phyloP scores from a whole-genome alignment of 2,329 filamentous ascomycete species.

The Aphanocladium album region DNA sequence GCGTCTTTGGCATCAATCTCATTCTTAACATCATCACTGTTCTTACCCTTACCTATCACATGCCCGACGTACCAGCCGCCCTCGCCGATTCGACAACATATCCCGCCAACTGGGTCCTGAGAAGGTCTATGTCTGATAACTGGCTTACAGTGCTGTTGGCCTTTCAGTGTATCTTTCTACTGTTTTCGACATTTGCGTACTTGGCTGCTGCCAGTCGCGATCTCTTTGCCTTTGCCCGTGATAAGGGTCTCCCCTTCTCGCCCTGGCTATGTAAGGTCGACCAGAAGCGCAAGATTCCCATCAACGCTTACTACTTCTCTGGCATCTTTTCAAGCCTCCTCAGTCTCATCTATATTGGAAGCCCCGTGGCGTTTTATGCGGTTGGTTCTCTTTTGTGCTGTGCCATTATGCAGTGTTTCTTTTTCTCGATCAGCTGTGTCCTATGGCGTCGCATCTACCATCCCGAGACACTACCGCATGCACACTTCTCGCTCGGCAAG shows the following conservation, averaged over 20 bases:
- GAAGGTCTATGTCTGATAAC: too few relatives aligned
- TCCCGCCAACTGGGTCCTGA: too few relatives aligned
- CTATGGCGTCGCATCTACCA: slow-evolving; percentile 32
- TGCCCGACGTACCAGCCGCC: too few relatives aligned
- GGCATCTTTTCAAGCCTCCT: slow-evolving; percentile 39
- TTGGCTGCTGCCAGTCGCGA: slow-evolving; percentile 22
- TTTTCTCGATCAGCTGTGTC: slow-evolving; percentile 42
- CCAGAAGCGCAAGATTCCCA: slow-evolving; percentile 50
- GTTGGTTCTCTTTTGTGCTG: slow-evolving; percentile 47
- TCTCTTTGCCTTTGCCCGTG: slow-evolving; percentile 26
- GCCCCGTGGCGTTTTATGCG: slow-evolving; percentile 45
- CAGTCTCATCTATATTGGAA: slow-evolving; percentile 47
- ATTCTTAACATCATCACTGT: neutral
- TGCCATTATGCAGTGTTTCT: slow-evolving; percentile 46
- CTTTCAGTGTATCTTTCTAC: slow-evolving; percentile 14
- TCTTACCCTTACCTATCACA: too few relatives aligned
- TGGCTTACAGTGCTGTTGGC: neutral
- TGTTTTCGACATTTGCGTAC: slow-evolving; percentile 18
- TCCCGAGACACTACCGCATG: slow-evolving; percentile 13
- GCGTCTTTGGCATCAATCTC: slow-evolving; percentile 14
- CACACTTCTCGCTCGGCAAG: slow-evolving; percentile 31
- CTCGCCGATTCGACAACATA: too few relatives aligned
- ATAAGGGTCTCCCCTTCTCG: slow-evolving; percentile 49
- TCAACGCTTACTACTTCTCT: slow-evolving; percentile 51
- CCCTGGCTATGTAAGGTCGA: slow-evolving; percentile 54